These are phyloP conservation scores for Dacryopinax spathularia DNA, from an alignment of 768 basidiomycete species.

Conservation along the genomic window DNA sequence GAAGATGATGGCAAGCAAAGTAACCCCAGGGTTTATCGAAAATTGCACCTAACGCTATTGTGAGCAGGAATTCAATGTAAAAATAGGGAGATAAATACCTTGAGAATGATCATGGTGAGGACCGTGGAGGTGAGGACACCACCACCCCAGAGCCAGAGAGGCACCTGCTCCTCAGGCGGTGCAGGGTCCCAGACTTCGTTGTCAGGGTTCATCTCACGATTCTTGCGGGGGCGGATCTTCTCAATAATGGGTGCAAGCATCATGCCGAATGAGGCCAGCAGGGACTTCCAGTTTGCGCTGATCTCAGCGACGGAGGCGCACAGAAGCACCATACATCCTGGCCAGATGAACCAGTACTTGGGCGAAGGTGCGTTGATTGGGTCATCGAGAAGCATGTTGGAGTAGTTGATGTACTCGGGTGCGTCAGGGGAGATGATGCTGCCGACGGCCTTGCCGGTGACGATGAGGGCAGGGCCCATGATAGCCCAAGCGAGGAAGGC, in stretches of 20 bases:
- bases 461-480: slow-evolving; percentile 39
- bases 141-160: slow-evolving; percentile 38
- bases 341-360: slow-evolving; percentile 51
- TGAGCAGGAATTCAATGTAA: too few species aligned
- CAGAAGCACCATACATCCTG: slow-evolving; percentile 48
- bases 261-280: background rate
- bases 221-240: background rate
- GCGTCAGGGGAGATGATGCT: slow-evolving; percentile 25
- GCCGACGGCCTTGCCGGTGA: slow-evolving; percentile 40
- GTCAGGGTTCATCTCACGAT: slow-evolving; percentile 11
- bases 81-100: slow-evolving; percentile 20
- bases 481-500: slow-evolving; percentile 48
- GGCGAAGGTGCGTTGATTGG: slow-evolving; percentile 35
- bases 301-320: slow-evolving; percentile 46
- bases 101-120: slow-evolving; percentile 39
- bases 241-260: background rate
- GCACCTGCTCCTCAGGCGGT: slow-evolving; percentile 41
- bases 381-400: slow-evolving; percentile 34
- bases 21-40: slow-evolving; percentile 27
- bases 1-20: slow-evolving; percentile 41
- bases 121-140: slow-evolving; percentile 37
- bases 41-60: too few species aligned
- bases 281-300: slow-evolving; percentile 28
- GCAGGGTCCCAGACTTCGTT: slow-evolving; percentile 39
- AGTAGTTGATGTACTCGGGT: slow-evolving; percentile 32